Conservation (phyloP, 176 grass and related monocot genomes). For the Zoysia pacifica region DNA sequence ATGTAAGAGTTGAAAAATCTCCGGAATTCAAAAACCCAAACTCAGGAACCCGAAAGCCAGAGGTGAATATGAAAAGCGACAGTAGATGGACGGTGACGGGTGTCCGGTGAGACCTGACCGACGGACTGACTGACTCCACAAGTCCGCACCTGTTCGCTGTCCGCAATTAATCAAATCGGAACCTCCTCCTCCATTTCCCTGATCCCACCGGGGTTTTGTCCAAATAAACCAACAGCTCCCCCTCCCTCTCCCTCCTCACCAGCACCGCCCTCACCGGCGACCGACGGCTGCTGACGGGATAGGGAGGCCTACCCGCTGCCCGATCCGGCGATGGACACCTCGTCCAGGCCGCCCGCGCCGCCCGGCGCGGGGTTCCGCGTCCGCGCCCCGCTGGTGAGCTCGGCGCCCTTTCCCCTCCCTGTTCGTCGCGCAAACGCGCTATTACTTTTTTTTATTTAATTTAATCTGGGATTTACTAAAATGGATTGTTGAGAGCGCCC, state of each 20-base stretch:
- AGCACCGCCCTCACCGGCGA: neutral
- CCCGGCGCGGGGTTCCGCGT: conserved; percentile 40
- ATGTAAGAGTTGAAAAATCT: too few relatives aligned
- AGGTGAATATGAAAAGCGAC: too few relatives aligned
- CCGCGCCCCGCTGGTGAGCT: conserved; percentile 45
- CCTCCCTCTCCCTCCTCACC: too few relatives aligned
- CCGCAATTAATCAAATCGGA: conserved; percentile 1
- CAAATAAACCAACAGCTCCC: neutral
- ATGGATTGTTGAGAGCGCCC: neutral
- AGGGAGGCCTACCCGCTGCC: neutral
- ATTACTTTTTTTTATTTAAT: too few relatives aligned
- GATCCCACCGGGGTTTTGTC: conserved; percentile 33
- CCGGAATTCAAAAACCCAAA: neutral
- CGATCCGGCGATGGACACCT: conserved; percentile 38
- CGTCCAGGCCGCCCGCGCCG: neutral
- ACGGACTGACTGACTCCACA: neutral
- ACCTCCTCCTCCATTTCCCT: neutral
- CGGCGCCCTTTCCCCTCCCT: neutral
- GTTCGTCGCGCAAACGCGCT: neutral
- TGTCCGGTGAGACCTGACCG: conserved; percentile 16
- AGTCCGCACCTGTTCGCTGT: conserved; percentile 3
- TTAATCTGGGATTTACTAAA: neutral
- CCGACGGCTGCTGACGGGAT: neutral
- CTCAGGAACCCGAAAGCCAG: neutral
- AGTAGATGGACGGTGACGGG: neutral